Evolutionary conservation across 495 filamentous ascomycete genomes (phyloP).

Genomic region (Daldinia loculata): DNA sequence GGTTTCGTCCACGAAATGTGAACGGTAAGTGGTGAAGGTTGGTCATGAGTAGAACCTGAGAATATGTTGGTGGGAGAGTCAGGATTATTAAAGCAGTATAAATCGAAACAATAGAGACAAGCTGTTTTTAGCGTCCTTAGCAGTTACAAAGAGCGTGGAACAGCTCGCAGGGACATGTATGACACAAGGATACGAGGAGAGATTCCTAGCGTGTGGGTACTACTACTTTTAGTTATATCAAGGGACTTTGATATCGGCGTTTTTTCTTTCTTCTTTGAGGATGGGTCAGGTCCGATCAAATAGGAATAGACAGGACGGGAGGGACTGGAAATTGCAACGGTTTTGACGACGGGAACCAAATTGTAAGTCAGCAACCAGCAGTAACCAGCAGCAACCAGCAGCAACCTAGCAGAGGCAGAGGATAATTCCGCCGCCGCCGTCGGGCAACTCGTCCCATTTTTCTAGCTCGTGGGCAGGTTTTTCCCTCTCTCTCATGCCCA

Average conservation of each 20-base stretch:
- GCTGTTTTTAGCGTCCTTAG: slow-evolving; percentile 27
- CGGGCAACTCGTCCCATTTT: slow-evolving; percentile 41
- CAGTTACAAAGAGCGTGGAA: slow-evolving; percentile 39
- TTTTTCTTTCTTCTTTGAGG: slow-evolving; percentile 18
- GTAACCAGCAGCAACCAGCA: slow-evolving; percentile 1
- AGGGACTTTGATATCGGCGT: slow-evolving; percentile 10
- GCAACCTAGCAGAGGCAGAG: slow-evolving; percentile 1
- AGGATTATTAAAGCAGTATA: slow-evolving; percentile 29
- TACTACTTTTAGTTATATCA: slow-evolving; percentile 35
- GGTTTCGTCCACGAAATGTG: slow-evolving; percentile 39
- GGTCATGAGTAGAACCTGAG: slow-evolving; percentile 27
- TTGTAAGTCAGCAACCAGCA: slow-evolving; percentile 10
- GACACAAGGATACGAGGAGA: slow-evolving; percentile 39
- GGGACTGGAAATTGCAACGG: slow-evolving; percentile 19
- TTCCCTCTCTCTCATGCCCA: slow-evolving; percentile 3
- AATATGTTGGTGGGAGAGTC: slow-evolving; percentile 19
- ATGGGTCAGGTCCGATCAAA: slow-evolving; percentile 25
- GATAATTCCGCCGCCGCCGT: slow-evolving; percentile 34
- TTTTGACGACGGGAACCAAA: slow-evolving; percentile 27
- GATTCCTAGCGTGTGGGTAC: slow-evolving; percentile 35
- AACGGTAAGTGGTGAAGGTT: slow-evolving; percentile 36
- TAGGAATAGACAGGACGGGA: slow-evolving; percentile 6
- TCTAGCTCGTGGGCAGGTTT: slow-evolving; percentile 38
- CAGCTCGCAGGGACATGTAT: slow-evolving; percentile 37
- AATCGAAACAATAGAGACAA: slow-evolving; percentile 10